A percentile compares a stretch with the other conserved stretches of the same genome.
Conservation (phyloP, 2,329 filamentous ascomycete genomes). For the Trichoderma aggressivum region DNA sequence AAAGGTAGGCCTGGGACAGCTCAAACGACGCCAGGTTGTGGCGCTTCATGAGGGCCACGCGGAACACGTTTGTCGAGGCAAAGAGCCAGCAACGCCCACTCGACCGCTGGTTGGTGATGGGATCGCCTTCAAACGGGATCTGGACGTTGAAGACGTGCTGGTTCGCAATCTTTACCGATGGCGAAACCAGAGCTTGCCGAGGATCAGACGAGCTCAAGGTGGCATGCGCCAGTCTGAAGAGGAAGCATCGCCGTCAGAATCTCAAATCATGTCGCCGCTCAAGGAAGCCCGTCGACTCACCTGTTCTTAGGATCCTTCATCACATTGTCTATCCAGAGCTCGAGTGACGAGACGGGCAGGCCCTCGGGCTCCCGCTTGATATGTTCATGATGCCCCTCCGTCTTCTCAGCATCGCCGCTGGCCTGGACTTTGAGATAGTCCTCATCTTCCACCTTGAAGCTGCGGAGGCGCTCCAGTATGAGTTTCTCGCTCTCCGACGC, state of each 20-base stretch:
- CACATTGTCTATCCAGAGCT: constrained; percentile 59
- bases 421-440: constrained; percentile 49
- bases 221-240: constrained; percentile 65
- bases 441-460: constrained; percentile 47
- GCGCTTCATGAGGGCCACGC: constrained; percentile 81
- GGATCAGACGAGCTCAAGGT: constrained; percentile 68
- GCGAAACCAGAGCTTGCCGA: constrained; percentile 61
- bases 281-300: constrained; percentile 34
- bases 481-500: constrained; percentile 41
- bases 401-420: constrained; percentile 36
- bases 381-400: background rate
- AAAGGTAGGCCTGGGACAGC: constrained; percentile 82
- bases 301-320: constrained; percentile 64
- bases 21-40: constrained; percentile 76
- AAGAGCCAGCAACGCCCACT: constrained; percentile 91
- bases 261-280: background rate
- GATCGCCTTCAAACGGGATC: constrained; percentile 76
- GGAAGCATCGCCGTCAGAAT: background rate
- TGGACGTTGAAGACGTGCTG: constrained; percentile 80
- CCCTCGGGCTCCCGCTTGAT: constrained; percentile 36
- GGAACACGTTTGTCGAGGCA: constrained; percentile 86
- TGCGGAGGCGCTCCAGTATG: constrained; percentile 42
- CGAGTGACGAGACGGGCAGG: constrained; percentile 50
- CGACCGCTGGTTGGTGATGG: constrained; percentile 79
- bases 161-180: constrained; percentile 60